Conservation (phyloP, 1,139 yeast genomes). For the Protomyces inouyei region DNA sequence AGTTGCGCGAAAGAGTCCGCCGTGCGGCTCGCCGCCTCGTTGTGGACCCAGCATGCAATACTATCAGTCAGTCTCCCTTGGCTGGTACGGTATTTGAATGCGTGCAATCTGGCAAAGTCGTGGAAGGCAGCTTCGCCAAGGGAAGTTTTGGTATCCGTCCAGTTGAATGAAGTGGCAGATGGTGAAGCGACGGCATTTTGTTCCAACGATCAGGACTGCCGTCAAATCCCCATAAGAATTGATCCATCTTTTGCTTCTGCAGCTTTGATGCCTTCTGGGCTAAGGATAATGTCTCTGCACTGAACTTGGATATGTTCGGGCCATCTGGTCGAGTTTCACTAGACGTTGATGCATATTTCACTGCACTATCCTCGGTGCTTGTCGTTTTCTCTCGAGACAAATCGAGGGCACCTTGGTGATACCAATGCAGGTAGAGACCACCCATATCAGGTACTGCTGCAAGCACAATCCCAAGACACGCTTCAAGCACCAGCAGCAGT, state of each 20-base stretch:
- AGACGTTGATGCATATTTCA: neutral
- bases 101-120: conserved; percentile 18
- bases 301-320: neutral
- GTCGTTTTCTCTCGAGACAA: neutral
- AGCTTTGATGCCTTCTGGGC: neutral
- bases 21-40: conserved; percentile 18
- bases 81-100: conserved; percentile 2
- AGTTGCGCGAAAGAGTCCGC: conserved; percentile 9
- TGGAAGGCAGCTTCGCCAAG: conserved; percentile 19
- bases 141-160: conserved; percentile 16
- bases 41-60: conserved; percentile 7
- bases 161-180: conserved; percentile 3
- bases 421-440: neutral
- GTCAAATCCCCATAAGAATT: neutral
- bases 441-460: neutral
- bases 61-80: neutral
- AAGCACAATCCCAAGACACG: neutral
- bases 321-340: neutral
- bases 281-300: neutral
- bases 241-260: neutral
- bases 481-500: neutral
- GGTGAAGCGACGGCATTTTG: neutral
- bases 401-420: neutral
- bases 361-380: neutral
- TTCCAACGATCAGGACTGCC: neutral